A percentile compares a stretch with the other conserved stretches of the same genome.
phyloP scores from a whole-genome alignment of 495 filamentous ascomycete genomes.

The Aspergillus indologenus region DNA sequence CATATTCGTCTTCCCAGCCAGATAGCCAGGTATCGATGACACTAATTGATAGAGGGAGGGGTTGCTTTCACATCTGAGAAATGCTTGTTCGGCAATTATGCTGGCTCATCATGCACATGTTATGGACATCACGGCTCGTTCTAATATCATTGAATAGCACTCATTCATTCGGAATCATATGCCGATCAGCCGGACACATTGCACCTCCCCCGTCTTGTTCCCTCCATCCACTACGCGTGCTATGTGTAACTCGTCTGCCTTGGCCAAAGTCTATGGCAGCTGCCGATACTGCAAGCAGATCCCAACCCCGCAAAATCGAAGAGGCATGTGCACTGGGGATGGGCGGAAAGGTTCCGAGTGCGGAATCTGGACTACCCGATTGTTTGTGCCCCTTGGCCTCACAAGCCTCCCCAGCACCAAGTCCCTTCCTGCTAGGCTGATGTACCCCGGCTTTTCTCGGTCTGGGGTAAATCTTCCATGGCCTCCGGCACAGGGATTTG shows the following conservation, averaged over 20 bases:
- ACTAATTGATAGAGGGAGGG: no score
- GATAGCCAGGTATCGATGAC: no score
- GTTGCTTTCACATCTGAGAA: no score
- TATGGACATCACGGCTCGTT: no score
- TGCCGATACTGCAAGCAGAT: not conserved
- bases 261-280: no score
- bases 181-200: not conserved
- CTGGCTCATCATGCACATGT: no score
- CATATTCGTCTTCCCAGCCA: no score
- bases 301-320: not conserved
- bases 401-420: not conserved
- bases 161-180: not conserved
- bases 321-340: not conserved
- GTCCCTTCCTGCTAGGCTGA: not conserved
- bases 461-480: not conserved
- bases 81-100: no score
- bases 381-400: conserved; percentile 2
- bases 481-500: not conserved
- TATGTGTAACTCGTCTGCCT: not conserved
- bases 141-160: no score
- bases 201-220: not conserved
- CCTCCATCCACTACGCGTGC: not conserved
- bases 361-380: conserved; percentile 14
- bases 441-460: conserved; percentile 9
- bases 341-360: conserved; percentile 17